A percentile compares a stretch with the other conserved stretches of the same genome.
phyloP scores from a whole-genome alignment of 176 grass and related monocot genomes.

The Avena eriantha region DNA sequence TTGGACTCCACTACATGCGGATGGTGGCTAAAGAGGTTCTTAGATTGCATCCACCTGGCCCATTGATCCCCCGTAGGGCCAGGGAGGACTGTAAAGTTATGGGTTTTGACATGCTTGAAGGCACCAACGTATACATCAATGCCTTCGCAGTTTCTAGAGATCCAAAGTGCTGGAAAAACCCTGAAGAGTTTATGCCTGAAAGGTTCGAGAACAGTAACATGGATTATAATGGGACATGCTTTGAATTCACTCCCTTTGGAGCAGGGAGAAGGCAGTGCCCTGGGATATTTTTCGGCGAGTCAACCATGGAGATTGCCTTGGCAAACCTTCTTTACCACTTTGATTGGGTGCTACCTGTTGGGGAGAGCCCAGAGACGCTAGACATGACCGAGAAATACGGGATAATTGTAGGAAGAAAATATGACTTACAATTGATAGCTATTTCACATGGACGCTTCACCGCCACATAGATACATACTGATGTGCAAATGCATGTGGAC shows the following conservation, averaged over 20 bases:
- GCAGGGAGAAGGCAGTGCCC: neutral
- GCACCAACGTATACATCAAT: neutral
- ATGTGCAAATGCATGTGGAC: neutral
- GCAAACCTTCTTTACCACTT: neutral
- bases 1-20: neutral
- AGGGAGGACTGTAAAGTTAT: neutral
- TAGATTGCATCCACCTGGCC: neutral
- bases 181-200: neutral
- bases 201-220: neutral
- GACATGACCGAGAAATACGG: constrained; percentile 8
- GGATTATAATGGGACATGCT: neutral
- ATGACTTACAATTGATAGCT: neutral
- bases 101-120: neutral
- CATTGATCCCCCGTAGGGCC: neutral
- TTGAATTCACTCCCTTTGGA: constrained; percentile 4
- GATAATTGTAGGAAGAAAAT: constrained; percentile 2
- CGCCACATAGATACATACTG: neutral
- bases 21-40: neutral
- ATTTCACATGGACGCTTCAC: neutral
- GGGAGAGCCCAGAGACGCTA: neutral
- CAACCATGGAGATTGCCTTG: neutral
- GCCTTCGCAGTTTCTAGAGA: neutral
- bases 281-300: neutral
- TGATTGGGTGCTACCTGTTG: neutral
- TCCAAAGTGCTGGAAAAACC: neutral